Base-by-base conservation (phyloP, 2,329 filamentous ascomycete genomes). In the Colletotrichum coccodes region DNA sequence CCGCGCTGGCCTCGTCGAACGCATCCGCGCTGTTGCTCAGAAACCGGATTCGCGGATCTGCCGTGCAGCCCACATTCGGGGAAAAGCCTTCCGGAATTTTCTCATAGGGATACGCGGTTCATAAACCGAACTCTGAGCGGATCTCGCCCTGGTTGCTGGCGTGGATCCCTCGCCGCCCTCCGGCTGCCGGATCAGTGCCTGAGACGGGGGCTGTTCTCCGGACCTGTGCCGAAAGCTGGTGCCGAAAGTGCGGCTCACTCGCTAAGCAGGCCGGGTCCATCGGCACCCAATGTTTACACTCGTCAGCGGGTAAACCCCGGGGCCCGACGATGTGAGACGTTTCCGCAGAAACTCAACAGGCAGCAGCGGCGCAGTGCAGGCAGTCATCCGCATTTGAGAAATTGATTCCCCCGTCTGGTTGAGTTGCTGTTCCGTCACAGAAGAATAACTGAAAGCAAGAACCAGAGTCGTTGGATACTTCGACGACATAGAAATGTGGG, bases 271-370 rank as follows among this genome's bases (percentile, higher is more conserved):
- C 3, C 5, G 30, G 49, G 30, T 12, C 8, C 8, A 11, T 4
- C 21, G n/a, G 30, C 49, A 23, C 16, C 30, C 3, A 12, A 16
- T 52, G 52, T 53, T 52, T 40, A 47, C 60, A 57, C 7, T 52
- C 60, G 64, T 34, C 52, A 36, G 46, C 47, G 65, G 65, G 46
- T 53, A 56, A 68, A 59, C 61, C 28, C 28, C 26, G 42, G 36
- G 26, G 50, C 23, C 65, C 65, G 60, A 58, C 52, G 40, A 16
- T 23, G 12, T 38, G n/a, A 26, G 53, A 64, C 59, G 44, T 5
- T 63, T 18, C 60, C 40, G 14, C 40, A 59, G 30, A 59, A 46
- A 46, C 40, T 26, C 32, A 28, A 14, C 47, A 69, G 66, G 66
- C 66, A 66, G 61, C 66, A 69, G 38, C 23, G 28, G 46, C 26